These are phyloP conservation scores for Auricularia auricula-judae DNA, from an alignment of 768 basidiomycete species.

Conservation along the genomic window DNA sequence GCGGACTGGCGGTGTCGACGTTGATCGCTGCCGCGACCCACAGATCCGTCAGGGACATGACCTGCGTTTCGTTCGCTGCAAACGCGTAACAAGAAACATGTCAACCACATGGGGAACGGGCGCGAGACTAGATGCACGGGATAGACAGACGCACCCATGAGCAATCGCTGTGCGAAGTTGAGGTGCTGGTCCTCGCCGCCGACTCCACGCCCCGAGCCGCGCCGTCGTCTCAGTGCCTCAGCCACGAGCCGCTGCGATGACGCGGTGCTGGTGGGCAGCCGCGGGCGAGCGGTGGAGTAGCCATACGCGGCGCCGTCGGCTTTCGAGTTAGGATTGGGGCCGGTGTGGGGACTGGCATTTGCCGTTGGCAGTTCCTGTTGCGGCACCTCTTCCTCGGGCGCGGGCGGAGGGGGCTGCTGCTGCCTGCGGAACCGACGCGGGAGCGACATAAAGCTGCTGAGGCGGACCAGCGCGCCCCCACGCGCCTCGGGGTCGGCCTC, in stretches of 20 bases:
- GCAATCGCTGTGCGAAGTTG: conserved; percentile 77
- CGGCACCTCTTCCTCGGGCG: background rate
- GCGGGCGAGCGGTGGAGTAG: conserved; percentile 25
- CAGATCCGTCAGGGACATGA: conserved; percentile 88
- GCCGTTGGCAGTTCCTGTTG: background rate
- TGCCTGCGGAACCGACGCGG: conserved; percentile 48
- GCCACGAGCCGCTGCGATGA: conserved; percentile 2
- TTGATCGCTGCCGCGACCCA: conserved; percentile 99
- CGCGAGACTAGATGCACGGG: background rate
- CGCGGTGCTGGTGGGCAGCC: background rate
- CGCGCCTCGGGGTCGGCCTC: conserved; percentile 28
- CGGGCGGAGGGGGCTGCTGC: conserved; percentile 21
- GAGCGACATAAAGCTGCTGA: conserved; percentile 43
- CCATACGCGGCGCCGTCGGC: conserved; percentile 74
- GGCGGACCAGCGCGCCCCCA: conserved; percentile 17
- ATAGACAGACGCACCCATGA: conserved; percentile 36
- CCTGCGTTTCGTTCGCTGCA: conserved; percentile 82
- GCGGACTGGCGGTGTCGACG: conserved; percentile 76
- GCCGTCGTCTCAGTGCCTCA: conserved; percentile 12
- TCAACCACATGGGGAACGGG: too few relatives aligned
- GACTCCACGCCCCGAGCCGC: conserved; percentile 3
- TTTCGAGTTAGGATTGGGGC: conserved; percentile 26
- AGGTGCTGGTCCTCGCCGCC: conserved; percentile 26
- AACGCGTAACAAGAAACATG: conserved; percentile 1
- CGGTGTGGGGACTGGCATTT: conserved; percentile 3